Evolutionary conservation across 2,329 filamentous ascomycete genomes (phyloP).

Genomic region (Ophiostoma tasmaniense): DNA sequence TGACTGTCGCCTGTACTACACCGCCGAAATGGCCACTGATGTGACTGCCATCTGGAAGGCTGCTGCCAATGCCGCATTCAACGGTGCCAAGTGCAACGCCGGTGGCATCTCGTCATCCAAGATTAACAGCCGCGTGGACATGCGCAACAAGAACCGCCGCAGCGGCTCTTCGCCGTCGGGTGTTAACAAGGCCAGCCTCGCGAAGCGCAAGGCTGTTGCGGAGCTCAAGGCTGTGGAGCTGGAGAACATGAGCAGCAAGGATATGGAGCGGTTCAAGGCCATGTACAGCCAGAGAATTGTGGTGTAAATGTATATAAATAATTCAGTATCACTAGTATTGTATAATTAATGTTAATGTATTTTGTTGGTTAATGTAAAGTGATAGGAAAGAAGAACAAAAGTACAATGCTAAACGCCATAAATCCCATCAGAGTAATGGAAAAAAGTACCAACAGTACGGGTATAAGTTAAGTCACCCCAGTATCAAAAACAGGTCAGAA

Average conservation of each 20-base stretch:
- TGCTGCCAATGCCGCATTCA: slow-evolving; percentile 32
- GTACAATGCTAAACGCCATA: not conserved
- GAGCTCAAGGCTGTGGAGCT: slow-evolving; percentile 2
- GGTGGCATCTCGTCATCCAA: slow-evolving; percentile 12
- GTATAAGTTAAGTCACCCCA: not conserved
- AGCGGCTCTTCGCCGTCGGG: not conserved
- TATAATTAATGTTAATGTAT: not conserved
- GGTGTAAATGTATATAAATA: slow-evolving; percentile 2
- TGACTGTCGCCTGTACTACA: slow-evolving; percentile 46
- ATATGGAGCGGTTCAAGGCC: slow-evolving; percentile 10
- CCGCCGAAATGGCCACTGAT: slow-evolving; percentile 39
- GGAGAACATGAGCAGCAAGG: not conserved
- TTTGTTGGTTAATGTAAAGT: not conserved
- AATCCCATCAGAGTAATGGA: not conserved
- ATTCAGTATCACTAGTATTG: not conserved
- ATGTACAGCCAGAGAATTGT: slow-evolving; percentile 16
- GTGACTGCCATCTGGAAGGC: slow-evolving; percentile 40
- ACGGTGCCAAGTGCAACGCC: slow-evolving; percentile 16
- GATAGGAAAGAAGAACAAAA: not conserved
- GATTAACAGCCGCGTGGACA: slow-evolving; percentile 9
- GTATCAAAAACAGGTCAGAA: no score
- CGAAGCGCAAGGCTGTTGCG: slow-evolving; percentile 7
- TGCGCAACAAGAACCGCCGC: not conserved
- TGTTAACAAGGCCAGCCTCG: slow-evolving; percentile 9
- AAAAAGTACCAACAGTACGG: not conserved